Evolutionary conservation across 805 yeast genomes (phyloP), one percentile per base, ranked within the genome.

Genomic region (Saccharomycopsis guyanensis): DNA sequence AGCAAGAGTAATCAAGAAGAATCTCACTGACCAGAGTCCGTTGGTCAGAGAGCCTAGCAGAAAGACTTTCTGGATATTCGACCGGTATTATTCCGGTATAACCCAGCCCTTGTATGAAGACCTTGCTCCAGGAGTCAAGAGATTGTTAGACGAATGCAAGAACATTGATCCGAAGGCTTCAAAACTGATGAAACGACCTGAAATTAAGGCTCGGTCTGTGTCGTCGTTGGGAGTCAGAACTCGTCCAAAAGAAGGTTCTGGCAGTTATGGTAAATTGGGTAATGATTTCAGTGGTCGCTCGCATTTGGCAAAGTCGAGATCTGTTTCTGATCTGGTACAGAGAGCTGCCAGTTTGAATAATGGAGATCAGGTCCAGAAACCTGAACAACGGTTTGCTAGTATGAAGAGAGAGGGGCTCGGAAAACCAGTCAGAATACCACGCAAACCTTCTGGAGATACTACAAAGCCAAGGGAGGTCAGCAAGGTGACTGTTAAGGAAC

Each of bases 1-100:
- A 1, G 79, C 69, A 29, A 75, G 69, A 40, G 66, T 79, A 52
- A 57, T 86, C 1, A 50, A 64, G 2, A 80, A 76, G 54, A 81
- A 91, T 18, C 66, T 93, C 0, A 59, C 76, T 0, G 97, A 89
- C 60, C 86, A 96, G 0, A 82, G 83, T 49, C 86, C 89, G 0
- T 66, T 75, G 0, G 96, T 86, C 0, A 72, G 97, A 53, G 94
- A 80, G 55, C 66, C 77, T 0, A 84, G 82, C 67, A 73, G 95
- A 59, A 66, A 69, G 2, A 70, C 87, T 0, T 91, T 73, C 56
- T 89, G 96, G 96, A 66, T 74, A 12, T 72, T 77, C 46, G 72
- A 71, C 54, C 68, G 66, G 18, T 57, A 71, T 4, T 82, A 76
- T 63, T 83, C 86, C 0, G 56, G 62, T 0, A 64, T 67, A 12